phyloP scores from a whole-genome alignment of 331 rosid genomes.

The Quercus phellos region DNA sequence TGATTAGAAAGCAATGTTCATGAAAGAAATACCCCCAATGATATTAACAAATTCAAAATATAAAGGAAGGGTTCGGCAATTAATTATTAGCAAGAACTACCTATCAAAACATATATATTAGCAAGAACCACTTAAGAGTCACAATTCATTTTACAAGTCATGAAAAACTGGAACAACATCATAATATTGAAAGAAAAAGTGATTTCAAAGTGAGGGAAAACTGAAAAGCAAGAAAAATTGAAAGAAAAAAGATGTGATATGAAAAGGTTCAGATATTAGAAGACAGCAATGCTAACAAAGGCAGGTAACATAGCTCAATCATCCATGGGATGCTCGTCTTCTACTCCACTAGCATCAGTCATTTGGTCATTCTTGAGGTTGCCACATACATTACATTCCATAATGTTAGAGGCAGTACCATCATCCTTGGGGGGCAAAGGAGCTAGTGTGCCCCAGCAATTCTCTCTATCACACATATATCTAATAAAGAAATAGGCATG shows the following conservation, averaged over 20 bases:
- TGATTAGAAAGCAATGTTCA: not conserved
- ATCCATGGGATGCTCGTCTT: constrained; percentile 18
- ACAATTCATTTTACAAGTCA: not conserved
- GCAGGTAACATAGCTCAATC: constrained; percentile 12
- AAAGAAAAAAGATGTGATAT: not conserved
- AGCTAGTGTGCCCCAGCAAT: constrained; percentile 75
- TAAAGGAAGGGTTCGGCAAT: not conserved
- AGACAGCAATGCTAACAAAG: constrained; percentile 19
- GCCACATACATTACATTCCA: constrained; percentile 87
- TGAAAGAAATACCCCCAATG: not conserved
- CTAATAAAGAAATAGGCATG: constrained; percentile 78
- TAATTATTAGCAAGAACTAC: too few relatives aligned
- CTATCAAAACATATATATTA: too few relatives aligned
- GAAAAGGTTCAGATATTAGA: not conserved
- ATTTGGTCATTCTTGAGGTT: constrained; percentile 37
- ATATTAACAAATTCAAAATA: not conserved
- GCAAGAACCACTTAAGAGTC: too few relatives aligned
- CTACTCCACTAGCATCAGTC: constrained; percentile 10
- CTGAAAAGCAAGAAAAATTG: too few relatives aligned
- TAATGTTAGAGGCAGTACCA: constrained; percentile 27
- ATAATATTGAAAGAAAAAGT: not conserved
- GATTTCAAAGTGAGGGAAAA: too few relatives aligned
- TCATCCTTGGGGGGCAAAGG: constrained; percentile 55
- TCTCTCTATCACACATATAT: constrained; percentile 62
- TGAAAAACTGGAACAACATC: not conserved